A percentile compares a stretch with the other conserved stretches of the same genome.
Conservation (phyloP, 148 eudicot species). For the Heliamphora exappendiculata region DNA sequence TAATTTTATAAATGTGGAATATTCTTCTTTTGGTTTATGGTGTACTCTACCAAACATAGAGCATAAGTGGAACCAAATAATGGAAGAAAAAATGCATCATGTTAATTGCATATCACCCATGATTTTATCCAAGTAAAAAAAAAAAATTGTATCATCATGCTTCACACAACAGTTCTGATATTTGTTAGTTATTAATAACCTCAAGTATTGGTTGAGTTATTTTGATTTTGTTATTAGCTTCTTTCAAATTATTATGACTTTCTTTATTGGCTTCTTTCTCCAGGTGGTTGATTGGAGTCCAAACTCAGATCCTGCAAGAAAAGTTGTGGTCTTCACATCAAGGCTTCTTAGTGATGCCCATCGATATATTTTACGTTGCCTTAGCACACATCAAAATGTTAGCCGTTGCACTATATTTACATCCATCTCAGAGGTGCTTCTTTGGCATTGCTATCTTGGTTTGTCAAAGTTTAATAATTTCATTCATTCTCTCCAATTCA, state of each 20-base stretch:
- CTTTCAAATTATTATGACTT: constrained; percentile 6
- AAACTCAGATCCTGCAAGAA: constrained; percentile 36
- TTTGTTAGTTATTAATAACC: constrained; percentile 8
- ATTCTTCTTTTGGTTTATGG: background rate
- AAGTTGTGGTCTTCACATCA: constrained; percentile 72
- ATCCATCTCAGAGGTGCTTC: constrained; percentile 82
- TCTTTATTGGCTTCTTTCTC: constrained; percentile 8
- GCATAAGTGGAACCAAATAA: background rate
- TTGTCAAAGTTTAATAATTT: background rate
- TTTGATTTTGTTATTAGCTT: constrained; percentile 9
- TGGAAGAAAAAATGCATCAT: background rate
- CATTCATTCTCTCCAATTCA: background rate
- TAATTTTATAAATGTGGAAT: background rate
- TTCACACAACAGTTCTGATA: background rate
- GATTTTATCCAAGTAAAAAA: background rate
- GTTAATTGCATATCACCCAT: background rate
- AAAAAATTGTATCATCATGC: too few relatives aligned
- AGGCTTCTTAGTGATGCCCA: constrained; percentile 86
- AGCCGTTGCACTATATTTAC: constrained; percentile 60
- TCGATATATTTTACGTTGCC: constrained; percentile 81
- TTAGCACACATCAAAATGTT: constrained; percentile 55
- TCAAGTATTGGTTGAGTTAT: background rate
- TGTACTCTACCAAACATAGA: background rate
- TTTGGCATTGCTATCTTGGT: background rate
- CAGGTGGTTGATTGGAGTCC: constrained; percentile 70